Evolutionary conservation across 208 protist genomes (phyloP), one percentile per base, ranked within the genome.

Genomic region (Blechomonas ayalai): DNA sequence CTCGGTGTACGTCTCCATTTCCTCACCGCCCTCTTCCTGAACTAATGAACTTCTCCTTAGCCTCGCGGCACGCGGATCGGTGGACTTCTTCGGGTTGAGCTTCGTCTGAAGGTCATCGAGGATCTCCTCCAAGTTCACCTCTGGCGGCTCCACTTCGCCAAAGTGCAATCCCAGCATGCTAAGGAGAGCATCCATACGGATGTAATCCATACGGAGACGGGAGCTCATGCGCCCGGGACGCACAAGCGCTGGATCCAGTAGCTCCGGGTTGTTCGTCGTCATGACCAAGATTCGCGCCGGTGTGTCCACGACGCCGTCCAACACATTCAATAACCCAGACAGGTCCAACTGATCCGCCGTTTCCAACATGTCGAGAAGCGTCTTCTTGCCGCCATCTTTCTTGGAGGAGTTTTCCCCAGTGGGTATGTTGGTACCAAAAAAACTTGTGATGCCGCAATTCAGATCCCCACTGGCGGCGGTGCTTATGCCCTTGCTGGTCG

Each of bases 231-330:
- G 79, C 8, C 88, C 88, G 6, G 88, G 88, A 9, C 88, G 78
- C 28, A 95, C 73, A 18, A 95, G 59, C 32, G 88, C 88, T 5
- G 88, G 73, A 61, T 93, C 88, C 26, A 95, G 78, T 29, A 58
- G 62, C 59, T 95, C 79, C 3, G 83, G 88, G 52, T 83, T 58
- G 59, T 77, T 83, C 48, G 84, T 93, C 50, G 82, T 84, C 76
- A 95, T 83, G 16, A 93, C 71, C 1, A 92, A 56, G 45, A 93
- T 93, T 37, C 82, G 77, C 19, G 82, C 80, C 6, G 81, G 82
- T 2, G 69, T 73, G 48, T 95, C 88, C 24, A 95, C 80, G 5
- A 90, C 82, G 34, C 88, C 88, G 52, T 95, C 88, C 34, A 95
- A 62, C 23, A 93, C 80, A 47, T 95, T 92, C 18, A 93, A 67